phyloP scores from a whole-genome alignment of 257 asterid genomes.

The Solanum chmielewskii region DNA sequence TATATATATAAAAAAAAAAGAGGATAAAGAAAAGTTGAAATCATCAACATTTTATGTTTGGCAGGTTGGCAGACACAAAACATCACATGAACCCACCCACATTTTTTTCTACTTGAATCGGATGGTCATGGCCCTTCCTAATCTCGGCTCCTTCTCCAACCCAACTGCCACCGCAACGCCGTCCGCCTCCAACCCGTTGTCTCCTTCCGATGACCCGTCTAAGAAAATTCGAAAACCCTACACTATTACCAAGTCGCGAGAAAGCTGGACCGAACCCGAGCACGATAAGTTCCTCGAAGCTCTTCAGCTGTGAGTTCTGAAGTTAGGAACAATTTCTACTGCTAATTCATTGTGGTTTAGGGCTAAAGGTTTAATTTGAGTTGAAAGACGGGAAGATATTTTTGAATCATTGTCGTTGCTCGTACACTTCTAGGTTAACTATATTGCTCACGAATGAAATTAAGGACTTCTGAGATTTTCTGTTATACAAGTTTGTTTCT shows the following conservation, averaged over 20 bases:
- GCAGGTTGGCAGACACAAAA: neutral
- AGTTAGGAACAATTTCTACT: neutral
- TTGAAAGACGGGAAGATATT: neutral
- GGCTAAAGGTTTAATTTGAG: neutral
- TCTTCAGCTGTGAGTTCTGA: conserved; percentile 62
- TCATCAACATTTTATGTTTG: neutral
- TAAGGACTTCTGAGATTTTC: neutral
- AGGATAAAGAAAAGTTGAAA: neutral
- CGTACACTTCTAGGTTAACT: neutral
- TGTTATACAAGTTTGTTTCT: neutral
- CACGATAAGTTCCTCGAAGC: conserved; percentile 96
- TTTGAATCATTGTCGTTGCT: neutral
- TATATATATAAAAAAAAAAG: no score
- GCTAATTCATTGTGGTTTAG: neutral
- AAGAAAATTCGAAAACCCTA: conserved; percentile 84
- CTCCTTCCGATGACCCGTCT: conserved; percentile 41
- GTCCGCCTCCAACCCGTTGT: conserved; percentile 12
- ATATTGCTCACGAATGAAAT: neutral
- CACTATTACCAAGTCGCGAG: conserved; percentile 81
- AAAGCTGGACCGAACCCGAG: conserved; percentile 97
- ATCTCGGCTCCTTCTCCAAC: conserved; percentile 44
- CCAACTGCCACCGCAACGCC: conserved; percentile 14
- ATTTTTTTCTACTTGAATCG: conserved; percentile 39
- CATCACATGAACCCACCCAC: conserved; percentile 19
- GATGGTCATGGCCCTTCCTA: conserved; percentile 65